Evolutionary conservation across 1,139 yeast species (phyloP), one percentile per base, ranked within the genome.

Genomic region (Candida pseudoviswanathii): DNA sequence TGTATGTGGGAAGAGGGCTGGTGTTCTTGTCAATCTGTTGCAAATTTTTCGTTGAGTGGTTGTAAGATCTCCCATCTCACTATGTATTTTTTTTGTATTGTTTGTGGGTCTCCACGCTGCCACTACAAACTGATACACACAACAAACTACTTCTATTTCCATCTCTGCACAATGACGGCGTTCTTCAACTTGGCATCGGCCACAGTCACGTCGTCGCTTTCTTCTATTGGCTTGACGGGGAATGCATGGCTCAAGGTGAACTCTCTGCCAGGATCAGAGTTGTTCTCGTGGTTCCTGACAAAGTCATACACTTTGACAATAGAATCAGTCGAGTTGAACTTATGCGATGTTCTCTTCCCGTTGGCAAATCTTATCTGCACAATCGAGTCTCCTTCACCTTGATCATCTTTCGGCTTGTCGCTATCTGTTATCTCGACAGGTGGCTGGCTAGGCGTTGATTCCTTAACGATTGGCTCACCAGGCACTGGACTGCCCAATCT

Each of bases 401-500:
- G 64, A 16, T 66, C 66, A 6, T 60, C 55, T 9, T 55, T 45
- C 26, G 58, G 56, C 51, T 64, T 62, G 31, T 56, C 57, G 30
- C 55, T 58, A n/a, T 63, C 50, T 9, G 60, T 58, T 44, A 59
- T 44, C 31, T 46, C 42, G 6, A 24, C 30, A 26, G 47, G 27
- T 27, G 44, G 29, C 16, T 39, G 42, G n/a, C 25, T 27, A 8
- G 45, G 30, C 3, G 47, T 11, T 4, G 46, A 9, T 9, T 37
- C 48, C 27, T 27, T 42, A 39, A 39, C 30, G 25, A 11, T 68
- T 60, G n/a, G 59, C 49, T 86, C 92, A 0, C 94, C 89, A 0
- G 96, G 94, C 8, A 89, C 87, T 1, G 95, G 96, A 1, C 94
- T 85, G 1, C 99, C 99, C 50, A 94, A 75, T 58, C 98, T 78